These are phyloP conservation scores for Mucor ambiguus DNA, from an alignment of 371 early-diverging fungal species.

Conservation along the genomic window DNA sequence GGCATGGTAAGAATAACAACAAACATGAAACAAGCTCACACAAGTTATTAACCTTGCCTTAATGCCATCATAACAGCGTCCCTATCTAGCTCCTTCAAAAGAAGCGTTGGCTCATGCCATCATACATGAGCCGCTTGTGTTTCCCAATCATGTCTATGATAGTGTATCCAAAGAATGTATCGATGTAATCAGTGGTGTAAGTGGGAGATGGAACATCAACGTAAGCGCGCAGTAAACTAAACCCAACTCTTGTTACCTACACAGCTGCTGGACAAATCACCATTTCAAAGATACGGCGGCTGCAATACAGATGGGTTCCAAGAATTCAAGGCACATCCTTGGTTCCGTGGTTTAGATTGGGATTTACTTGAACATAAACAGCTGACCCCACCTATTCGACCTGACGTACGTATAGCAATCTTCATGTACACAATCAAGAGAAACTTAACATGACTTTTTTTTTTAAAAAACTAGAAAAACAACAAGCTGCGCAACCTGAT, in stretches of 20 bases:
- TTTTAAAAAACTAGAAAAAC: not conserved
- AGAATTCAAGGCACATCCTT: constrained; percentile 61
- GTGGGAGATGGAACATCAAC: not conserved
- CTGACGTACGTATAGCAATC: constrained; percentile 1
- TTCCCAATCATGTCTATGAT: constrained; percentile 55
- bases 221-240: not conserved
- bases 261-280: constrained; percentile 67
- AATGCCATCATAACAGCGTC: constrained; percentile 51
- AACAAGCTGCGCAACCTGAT: not conserved
- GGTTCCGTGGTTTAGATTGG: constrained; percentile 66
- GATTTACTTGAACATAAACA: constrained; percentile 54
- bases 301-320: constrained; percentile 52
- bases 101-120: constrained; percentile 66
- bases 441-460: not conserved
- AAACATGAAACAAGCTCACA: not conserved
- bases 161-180: constrained; percentile 56
- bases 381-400: constrained; percentile 46
- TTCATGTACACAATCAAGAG: not conserved
- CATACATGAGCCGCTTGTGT: constrained; percentile 54
- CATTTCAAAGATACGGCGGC: constrained; percentile 58
- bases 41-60: constrained; percentile 1
- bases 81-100: constrained; percentile 76
- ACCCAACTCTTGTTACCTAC: not conserved
- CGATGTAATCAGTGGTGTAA: constrained; percentile 48
- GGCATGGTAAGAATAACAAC: constrained; percentile 57